Conservation (phyloP, 768 basidiomycete species). For the Calocybe gangraenosa region DNA sequence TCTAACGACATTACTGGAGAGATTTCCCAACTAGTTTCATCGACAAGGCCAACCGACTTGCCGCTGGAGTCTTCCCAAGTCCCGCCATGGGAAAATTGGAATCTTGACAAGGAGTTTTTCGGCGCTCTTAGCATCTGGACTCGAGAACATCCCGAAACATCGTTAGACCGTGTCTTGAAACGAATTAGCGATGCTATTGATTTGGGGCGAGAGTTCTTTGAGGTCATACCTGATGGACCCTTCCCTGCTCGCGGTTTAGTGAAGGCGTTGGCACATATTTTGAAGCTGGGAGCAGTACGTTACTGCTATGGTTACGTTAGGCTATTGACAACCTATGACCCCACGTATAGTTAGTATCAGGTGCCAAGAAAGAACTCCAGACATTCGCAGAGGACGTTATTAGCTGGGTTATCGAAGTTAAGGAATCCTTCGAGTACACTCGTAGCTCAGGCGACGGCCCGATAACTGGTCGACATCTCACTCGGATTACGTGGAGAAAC, state of each 20-base stretch:
- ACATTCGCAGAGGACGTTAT: constrained; percentile 7
- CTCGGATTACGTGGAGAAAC: constrained; percentile 7
- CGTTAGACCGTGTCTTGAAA: constrained; percentile 1
- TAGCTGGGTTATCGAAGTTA: constrained; percentile 1
- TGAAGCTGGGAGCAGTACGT: constrained; percentile 11
- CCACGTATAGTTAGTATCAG: neutral
- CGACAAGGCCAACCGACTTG: too few relatives aligned
- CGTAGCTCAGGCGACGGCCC: too few relatives aligned
- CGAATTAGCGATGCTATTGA: constrained; percentile 5
- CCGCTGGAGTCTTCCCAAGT: too few relatives aligned
- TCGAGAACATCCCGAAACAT: neutral
- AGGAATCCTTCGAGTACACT: neutral
- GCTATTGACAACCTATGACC: too few relatives aligned
- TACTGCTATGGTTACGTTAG: too few relatives aligned
- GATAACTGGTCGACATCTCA: neutral
- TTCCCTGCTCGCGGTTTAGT: constrained; percentile 16
- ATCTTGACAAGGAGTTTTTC: constrained; percentile 1
- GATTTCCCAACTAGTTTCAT: too few relatives aligned
- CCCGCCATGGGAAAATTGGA: constrained; percentile 1
- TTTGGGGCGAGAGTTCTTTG: constrained; percentile 7
- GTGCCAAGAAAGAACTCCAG: constrained; percentile 1
- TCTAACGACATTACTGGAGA: too few relatives aligned
- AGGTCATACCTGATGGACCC: constrained; percentile 13
- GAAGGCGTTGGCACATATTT: constrained; percentile 11
- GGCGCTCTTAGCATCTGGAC: neutral